These are phyloP conservation scores for Sporisorium scitamineum DNA, from an alignment of 1,284 basidiomycete species.

Conservation along the genomic window DNA sequence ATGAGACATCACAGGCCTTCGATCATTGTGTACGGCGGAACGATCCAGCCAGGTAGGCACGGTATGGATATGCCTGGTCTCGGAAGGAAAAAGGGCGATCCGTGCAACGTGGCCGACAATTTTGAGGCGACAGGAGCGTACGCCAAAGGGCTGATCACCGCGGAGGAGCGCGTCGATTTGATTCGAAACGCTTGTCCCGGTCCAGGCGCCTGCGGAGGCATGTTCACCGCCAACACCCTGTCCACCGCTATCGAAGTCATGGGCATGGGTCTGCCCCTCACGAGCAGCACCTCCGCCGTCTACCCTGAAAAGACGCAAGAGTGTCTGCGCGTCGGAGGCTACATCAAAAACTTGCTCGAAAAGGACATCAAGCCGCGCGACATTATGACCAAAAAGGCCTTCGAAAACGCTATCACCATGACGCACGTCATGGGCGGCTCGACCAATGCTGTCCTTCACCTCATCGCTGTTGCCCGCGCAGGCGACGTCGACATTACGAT, in stretches of 20 bases:
- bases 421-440: constrained; percentile 77
- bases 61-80: constrained; percentile 82
- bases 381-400: constrained; percentile 94
- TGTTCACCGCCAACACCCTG: constrained; percentile 98
- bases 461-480: constrained; percentile 89
- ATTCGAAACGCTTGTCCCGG: constrained; percentile 93
- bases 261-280: constrained; percentile 88
- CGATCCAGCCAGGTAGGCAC: constrained; percentile 80
- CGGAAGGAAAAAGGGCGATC: constrained; percentile 82
- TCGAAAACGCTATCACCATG: constrained; percentile 93
- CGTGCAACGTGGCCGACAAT: constrained; percentile 80
- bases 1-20: constrained; percentile 93
- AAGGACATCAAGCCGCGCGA: constrained; percentile 89
- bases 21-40: constrained; percentile 96
- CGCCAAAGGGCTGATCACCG: constrained; percentile 84
- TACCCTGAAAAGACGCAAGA: constrained; percentile 86
- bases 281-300: constrained; percentile 82
- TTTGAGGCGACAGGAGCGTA: constrained; percentile 85
- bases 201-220: constrained; percentile 92
- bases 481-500: constrained; percentile 84
- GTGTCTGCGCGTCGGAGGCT: constrained; percentile 83
- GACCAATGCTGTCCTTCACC: constrained; percentile 90
- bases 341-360: constrained; percentile 84
- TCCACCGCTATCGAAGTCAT: constrained; percentile 89
- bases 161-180: constrained; percentile 83